Evolutionary conservation across 768 basidiomycete genomes (phyloP).

Genomic region (Candolleomyces efflorescens): DNA sequence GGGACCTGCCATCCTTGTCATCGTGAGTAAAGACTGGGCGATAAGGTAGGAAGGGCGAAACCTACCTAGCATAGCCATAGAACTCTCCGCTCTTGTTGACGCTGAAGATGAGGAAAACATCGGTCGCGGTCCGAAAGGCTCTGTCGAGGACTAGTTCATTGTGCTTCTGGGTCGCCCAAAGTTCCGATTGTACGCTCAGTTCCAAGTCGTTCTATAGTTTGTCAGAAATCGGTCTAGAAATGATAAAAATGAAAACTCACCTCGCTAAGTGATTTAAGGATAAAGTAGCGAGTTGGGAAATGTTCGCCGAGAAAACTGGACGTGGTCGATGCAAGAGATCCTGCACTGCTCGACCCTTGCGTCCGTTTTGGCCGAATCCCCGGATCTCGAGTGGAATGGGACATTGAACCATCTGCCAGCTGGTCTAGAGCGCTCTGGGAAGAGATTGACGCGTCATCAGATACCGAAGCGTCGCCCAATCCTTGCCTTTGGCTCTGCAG

Average conservation of each 20-base stretch:
- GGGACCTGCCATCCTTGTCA: conserved; percentile 63
- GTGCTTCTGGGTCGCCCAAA: conserved; percentile 93
- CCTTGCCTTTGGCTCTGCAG: conserved; percentile 24
- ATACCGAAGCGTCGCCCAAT: conserved; percentile 14
- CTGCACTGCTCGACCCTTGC: conserved; percentile 42
- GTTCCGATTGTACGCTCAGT: conserved; percentile 67
- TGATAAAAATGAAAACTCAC: conserved; percentile 33
- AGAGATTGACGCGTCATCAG: conserved; percentile 15
- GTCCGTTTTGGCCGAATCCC: conserved; percentile 17
- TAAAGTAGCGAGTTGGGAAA: conserved; percentile 90
- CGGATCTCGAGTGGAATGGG: conserved; percentile 38
- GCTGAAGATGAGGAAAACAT: conserved; percentile 87
- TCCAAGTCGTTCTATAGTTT: conserved; percentile 65
- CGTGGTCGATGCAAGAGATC: conserved; percentile 74
- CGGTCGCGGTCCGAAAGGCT: conserved; percentile 85
- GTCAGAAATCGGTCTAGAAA: conserved; percentile 7
- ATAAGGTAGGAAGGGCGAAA: conserved; percentile 2
- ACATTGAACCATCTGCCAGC: conserved; percentile 21
- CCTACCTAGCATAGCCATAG: conserved; percentile 84
- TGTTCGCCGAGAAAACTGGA: conserved; percentile 73
- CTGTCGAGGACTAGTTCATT: conserved; percentile 90
- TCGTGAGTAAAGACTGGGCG: conserved; percentile 4
- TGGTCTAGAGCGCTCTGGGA: conserved; percentile 16
- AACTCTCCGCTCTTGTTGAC: conserved; percentile 95
- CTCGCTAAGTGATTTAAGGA: conserved; percentile 83